Percentiles rank a stretch among this genome's conserved stretches.
Evolutionary conservation across 192 early-diverging fungal genomes (phyloP).

Genomic region (Funneliformis geosporum): DNA sequence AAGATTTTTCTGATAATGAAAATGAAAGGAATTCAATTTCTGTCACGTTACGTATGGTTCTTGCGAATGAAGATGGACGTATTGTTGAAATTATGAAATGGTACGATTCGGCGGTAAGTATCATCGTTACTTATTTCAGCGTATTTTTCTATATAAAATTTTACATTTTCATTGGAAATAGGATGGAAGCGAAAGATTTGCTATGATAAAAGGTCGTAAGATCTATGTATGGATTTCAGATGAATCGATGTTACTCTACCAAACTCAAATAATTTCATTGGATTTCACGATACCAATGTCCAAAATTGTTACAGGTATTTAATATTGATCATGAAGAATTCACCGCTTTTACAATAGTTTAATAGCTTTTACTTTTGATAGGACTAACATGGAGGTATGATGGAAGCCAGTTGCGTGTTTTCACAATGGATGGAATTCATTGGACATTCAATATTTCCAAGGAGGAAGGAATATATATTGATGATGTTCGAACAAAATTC

Average conservation of each 20-base stretch:
- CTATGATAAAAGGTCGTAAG: conserved; percentile 13
- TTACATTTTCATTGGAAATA: background rate
- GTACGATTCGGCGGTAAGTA: background rate
- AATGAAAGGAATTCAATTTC: background rate
- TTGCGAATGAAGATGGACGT: background rate
- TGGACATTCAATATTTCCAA: background rate
- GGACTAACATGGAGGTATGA: conserved; percentile 19
- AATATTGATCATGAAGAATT: background rate
- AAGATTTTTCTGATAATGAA: background rate
- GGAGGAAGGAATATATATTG: background rate
- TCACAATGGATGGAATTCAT: conserved; percentile 14
- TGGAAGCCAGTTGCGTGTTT: conserved; percentile 8
- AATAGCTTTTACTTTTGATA: no score
- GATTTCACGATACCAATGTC: background rate
- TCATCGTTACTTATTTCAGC: background rate
- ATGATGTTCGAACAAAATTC: conserved; percentile 1
- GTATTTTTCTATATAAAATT: background rate
- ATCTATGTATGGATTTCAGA: conserved; percentile 15
- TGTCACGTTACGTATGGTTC: background rate
- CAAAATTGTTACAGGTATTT: background rate
- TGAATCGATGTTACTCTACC: background rate
- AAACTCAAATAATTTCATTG: background rate
- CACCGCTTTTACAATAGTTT: background rate
- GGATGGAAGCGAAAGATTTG: conserved; percentile 3
- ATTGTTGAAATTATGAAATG: conserved; percentile 22